phyloP scores from a whole-genome alignment of 129 eudicot genomes.

The Ambrosia trifida region DNA sequence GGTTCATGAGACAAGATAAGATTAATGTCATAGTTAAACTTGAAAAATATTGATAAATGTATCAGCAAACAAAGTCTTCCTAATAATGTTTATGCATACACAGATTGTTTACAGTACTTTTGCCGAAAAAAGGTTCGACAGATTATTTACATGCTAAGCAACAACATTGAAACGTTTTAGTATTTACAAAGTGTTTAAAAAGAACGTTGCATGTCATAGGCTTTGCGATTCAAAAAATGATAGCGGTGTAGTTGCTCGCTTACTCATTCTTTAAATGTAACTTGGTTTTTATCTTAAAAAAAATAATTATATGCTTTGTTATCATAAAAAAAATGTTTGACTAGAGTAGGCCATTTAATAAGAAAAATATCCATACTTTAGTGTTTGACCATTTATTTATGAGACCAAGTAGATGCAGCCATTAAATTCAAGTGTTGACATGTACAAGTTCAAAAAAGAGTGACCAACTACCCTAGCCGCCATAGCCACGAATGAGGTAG shows the following conservation, averaged over 20 bases:
- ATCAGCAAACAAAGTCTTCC: not conserved
- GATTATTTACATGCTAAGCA: not conserved
- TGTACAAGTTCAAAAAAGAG: constrained; percentile 14
- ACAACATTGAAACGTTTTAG: not conserved
- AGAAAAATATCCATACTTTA: not conserved
- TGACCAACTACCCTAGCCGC: constrained; percentile 1
- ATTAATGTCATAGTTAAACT: not conserved
- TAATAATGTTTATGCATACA: constrained; percentile 1
- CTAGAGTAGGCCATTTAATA: not conserved
- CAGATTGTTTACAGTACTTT: not conserved
- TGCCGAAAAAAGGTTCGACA: not conserved
- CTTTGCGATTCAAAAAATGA: too few relatives aligned
- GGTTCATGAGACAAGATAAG: not conserved
- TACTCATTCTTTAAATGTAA: too few relatives aligned
- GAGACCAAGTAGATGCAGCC: constrained; percentile 12
- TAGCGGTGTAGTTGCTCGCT: too few relatives aligned
- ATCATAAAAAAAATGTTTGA: constrained; percentile 5
- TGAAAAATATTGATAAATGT: not conserved
- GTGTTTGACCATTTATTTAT: constrained; percentile 29
- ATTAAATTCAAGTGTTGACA: constrained; percentile 16
- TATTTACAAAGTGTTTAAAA: not conserved
- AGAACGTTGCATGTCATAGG: not conserved
- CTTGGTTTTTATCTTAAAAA: too few relatives aligned
- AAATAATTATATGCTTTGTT: too few relatives aligned
- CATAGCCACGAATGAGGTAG: too few relatives aligned